Conservation (phyloP, 2,329 filamentous ascomycete species). For the Ceratocystis albifundus region DNA sequence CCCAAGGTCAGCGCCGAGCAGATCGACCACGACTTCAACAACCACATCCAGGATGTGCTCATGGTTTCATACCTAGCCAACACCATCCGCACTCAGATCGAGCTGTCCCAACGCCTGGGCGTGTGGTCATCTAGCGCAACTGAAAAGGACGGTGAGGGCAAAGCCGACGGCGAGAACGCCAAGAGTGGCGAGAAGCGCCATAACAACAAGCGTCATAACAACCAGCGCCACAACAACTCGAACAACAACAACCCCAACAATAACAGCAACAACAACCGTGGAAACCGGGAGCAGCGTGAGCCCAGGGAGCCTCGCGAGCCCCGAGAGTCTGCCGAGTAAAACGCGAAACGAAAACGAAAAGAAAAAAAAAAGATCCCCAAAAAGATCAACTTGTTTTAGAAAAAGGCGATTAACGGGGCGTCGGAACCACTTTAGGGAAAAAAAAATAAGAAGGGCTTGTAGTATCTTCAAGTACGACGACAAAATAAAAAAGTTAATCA, state of each 20-base stretch:
- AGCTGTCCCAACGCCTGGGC: constrained; percentile 87
- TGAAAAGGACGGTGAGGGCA: constrained; percentile 42
- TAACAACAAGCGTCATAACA: constrained; percentile 35
- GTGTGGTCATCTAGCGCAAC: constrained; percentile 52
- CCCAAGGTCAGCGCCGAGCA: constrained; percentile 86
- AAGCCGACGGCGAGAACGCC: constrained; percentile 35
- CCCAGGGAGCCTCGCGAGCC: constrained; percentile 22
- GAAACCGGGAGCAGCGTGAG: constrained; percentile 31
- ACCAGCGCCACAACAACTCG: constrained; percentile 31
- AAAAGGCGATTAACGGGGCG: neutral
- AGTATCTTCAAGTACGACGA: constrained; percentile 5
- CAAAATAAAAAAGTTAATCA: constrained; percentile 5
- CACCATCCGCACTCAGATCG: constrained; percentile 97
- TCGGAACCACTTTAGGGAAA: neutral
- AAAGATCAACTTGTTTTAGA: constrained; percentile 3
- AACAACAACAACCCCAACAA: constrained; percentile 38
- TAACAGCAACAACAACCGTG: constrained; percentile 39
- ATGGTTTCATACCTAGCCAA: constrained; percentile 97
- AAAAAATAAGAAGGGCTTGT: constrained; percentile 22
- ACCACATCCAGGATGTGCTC: constrained; percentile 97
- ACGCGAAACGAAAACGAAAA: constrained; percentile 17
- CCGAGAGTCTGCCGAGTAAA: constrained; percentile 30
- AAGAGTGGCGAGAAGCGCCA: constrained; percentile 37
- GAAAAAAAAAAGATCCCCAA: constrained; percentile 10
- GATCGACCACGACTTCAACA: constrained; percentile 98